phyloP scores from a whole-genome alignment of 768 basidiomycete species.

The Cyathus striatus region DNA sequence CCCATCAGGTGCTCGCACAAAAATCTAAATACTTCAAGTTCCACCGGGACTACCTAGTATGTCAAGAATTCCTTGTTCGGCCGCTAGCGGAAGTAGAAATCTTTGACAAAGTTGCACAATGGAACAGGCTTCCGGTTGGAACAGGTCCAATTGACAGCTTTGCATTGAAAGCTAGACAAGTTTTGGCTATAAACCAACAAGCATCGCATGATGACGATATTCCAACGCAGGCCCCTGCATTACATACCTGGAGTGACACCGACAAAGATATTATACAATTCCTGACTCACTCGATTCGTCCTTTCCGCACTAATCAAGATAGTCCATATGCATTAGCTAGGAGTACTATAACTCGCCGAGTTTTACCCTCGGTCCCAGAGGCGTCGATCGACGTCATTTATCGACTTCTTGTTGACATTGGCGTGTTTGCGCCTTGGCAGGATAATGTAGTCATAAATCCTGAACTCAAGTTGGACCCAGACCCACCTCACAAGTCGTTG shows the following conservation, averaged over 20 bases:
- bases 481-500: conserved; percentile 10
- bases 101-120: conserved; percentile 39
- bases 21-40: conserved; percentile 49
- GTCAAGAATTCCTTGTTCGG: conserved; percentile 57
- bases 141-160: conserved; percentile 38
- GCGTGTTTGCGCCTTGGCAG: conserved; percentile 79
- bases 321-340: conserved; percentile 57
- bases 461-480: conserved; percentile 26
- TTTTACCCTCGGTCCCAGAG: conserved; percentile 32
- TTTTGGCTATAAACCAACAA: conserved; percentile 31
- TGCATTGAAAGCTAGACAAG: conserved; percentile 42
- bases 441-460: conserved; percentile 44
- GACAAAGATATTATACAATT: conserved; percentile 60
- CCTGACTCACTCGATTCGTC: conserved; percentile 48
- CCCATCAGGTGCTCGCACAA: conserved; percentile 65
- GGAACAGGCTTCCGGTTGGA: conserved; percentile 34
- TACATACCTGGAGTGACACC: conserved; percentile 39
- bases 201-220: conserved; percentile 22
- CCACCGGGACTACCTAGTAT: conserved; percentile 36
- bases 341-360: conserved; percentile 51
- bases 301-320: conserved; percentile 41
- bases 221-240: conserved; percentile 20
- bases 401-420: conserved; percentile 60
- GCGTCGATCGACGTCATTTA: conserved; percentile 32
- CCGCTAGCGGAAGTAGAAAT: conserved; percentile 51